A percentile compares a stretch with the other conserved stretches of the same genome.
phyloP scores from a whole-genome alignment of 2,329 filamentous ascomycete species.

The Trichoderma arundinaceum region DNA sequence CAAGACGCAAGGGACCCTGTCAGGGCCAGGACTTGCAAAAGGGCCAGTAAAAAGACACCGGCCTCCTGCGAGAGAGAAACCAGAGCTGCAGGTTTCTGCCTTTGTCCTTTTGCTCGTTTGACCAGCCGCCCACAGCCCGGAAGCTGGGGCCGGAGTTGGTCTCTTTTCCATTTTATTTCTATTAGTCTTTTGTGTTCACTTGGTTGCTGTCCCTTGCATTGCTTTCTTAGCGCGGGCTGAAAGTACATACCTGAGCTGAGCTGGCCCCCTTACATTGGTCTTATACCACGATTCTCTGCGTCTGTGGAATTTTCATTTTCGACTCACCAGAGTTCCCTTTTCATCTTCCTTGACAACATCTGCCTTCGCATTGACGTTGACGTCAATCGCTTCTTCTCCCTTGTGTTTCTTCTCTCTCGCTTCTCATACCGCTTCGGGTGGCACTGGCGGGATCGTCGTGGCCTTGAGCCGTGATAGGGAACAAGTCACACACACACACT shows the following conservation, averaged over 20 bases:
- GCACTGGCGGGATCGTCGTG: constrained; percentile 24
- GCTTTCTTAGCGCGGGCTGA: not conserved
- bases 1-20: constrained; percentile 14
- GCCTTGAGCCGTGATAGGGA: constrained; percentile 16
- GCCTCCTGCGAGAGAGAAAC: constrained; percentile 2
- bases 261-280: not conserved
- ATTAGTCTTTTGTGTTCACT: too few species aligned
- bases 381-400: constrained; percentile 3
- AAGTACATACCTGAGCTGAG: not conserved
- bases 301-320: not conserved
- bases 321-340: not conserved
- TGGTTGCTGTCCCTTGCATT: constrained; percentile 13
- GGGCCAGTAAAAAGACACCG: not conserved
- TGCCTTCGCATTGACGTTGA: not conserved
- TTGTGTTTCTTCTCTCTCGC: constrained; percentile 26
- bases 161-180: not conserved
- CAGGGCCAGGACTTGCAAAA: not conserved
- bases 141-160: not conserved
- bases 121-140: constrained; percentile 16
- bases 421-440: constrained; percentile 28
- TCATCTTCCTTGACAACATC: not conserved
- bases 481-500: constrained; percentile 9
- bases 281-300: not conserved
- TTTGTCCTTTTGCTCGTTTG: constrained; percentile 3
- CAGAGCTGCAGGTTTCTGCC: not conserved